Evolutionary conservation across 75 land plant genomes (phyloP).

Genomic region (Cupressus sempervirens): DNA sequence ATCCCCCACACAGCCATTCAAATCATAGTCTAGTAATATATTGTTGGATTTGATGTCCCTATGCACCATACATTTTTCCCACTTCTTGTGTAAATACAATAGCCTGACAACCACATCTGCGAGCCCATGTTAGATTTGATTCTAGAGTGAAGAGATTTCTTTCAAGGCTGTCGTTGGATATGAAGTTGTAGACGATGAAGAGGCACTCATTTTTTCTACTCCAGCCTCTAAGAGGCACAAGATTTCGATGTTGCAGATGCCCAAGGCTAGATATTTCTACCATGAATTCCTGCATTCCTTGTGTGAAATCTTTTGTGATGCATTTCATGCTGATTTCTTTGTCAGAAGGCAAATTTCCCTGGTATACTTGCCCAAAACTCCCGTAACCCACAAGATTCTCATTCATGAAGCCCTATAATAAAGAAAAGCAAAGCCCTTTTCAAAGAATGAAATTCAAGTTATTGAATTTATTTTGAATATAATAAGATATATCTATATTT

Average conservation of each 20-base stretch:
- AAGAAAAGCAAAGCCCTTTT: too few relatives aligned
- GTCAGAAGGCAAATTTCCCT: constrained; percentile 7
- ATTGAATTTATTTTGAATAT: too few relatives aligned
- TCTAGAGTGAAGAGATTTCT: constrained; percentile 8
- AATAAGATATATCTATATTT: too few relatives aligned
- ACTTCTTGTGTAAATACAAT: constrained; percentile 19
- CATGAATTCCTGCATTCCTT: not conserved
- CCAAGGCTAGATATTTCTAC: not conserved
- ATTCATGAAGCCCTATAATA: not conserved
- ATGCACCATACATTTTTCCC: constrained; percentile 23
- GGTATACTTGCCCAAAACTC: constrained; percentile 51
- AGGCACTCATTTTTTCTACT: constrained; percentile 33
- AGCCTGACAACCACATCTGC: constrained; percentile 15
- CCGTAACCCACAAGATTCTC: constrained; percentile 8
- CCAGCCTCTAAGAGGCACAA: constrained; percentile 44
- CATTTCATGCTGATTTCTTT: not conserved
- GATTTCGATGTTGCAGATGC: constrained; percentile 37
- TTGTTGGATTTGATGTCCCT: constrained; percentile 27
- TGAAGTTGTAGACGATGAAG: constrained; percentile 49
- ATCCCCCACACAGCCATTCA: constrained; percentile 23
- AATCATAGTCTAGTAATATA: constrained; percentile 16
- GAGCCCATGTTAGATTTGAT: too few relatives aligned
- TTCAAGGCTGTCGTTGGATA: constrained; percentile 39
- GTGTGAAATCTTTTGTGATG: not conserved
- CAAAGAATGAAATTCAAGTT: too few relatives aligned